phyloP scores from a whole-genome alignment of 2,329 filamentous ascomycete species.

The Neoarthrinium moseri region DNA sequence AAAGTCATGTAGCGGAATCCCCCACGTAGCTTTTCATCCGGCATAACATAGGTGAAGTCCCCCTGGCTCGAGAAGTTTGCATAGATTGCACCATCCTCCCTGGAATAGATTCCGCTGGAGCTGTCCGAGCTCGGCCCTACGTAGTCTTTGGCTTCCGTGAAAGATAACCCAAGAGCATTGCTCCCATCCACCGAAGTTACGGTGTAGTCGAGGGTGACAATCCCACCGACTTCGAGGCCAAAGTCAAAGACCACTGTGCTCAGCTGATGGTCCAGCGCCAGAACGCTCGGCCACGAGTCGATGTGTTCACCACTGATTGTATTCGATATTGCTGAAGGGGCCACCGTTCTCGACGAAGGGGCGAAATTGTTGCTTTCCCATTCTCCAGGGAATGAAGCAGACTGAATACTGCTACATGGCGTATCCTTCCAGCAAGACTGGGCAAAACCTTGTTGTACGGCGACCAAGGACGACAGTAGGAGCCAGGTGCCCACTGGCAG shows the following conservation, averaged over 20 bases:
- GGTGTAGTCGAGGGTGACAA: slow-evolving; percentile 23
- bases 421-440: slow-evolving; percentile 54
- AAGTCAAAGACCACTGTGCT: slow-evolving; percentile 25
- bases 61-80: slow-evolving; percentile 31
- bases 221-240: slow-evolving; percentile 25
- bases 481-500: too few species aligned
- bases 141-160: slow-evolving; percentile 39
- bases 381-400: slow-evolving; percentile 51
- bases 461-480: not conserved
- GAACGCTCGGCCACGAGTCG: slow-evolving; percentile 10
- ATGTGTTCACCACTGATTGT: slow-evolving; percentile 14
- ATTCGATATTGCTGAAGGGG: slow-evolving; percentile 40
- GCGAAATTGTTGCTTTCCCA: slow-evolving; percentile 61
- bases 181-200: slow-evolving; percentile 20
- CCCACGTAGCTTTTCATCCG: slow-evolving; percentile 36
- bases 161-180: slow-evolving; percentile 37
- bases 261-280: slow-evolving; percentile 12
- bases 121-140: slow-evolving; percentile 39
- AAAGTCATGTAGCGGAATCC: slow-evolving; percentile 42
- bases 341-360: slow-evolving; percentile 48
- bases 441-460: slow-evolving; percentile 7
- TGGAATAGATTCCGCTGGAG: slow-evolving; percentile 32
- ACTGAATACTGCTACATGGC: slow-evolving; percentile 46
- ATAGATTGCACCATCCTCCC: slow-evolving; percentile 34
- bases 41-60: slow-evolving; percentile 34